Conservation (phyloP, 169 alveolate species). For the Plasmodium falciparum region DNA sequence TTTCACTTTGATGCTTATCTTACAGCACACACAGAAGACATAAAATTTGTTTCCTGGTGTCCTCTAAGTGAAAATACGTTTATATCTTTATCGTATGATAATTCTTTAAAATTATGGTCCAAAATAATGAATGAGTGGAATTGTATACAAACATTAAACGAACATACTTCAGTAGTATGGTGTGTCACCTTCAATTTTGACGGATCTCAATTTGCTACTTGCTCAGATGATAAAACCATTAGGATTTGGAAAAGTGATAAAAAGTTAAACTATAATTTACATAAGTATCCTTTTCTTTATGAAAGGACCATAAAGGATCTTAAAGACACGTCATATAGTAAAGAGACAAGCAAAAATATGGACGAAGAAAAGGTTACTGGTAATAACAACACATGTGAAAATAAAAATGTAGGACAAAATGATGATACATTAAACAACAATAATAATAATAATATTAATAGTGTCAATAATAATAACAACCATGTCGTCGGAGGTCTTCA, state of each 20-base stretch:
- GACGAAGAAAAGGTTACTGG: background rate
- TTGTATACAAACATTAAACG: conserved; percentile 82
- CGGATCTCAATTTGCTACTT: conserved; percentile 81
- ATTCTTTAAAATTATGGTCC: conserved; percentile 48
- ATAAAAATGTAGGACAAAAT: too few species aligned
- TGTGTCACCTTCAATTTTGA: conserved; percentile 80
- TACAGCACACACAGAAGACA: conserved; percentile 69
- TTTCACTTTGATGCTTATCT: conserved; percentile 53
- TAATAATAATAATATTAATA: background rate
- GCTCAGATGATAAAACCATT: conserved; percentile 80
- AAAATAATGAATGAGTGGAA: conserved; percentile 80
- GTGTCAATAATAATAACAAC: background rate
- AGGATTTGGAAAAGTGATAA: conserved; percentile 48
- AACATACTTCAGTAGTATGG: conserved; percentile 84
- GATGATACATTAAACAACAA: background rate
- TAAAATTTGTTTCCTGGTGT: conserved; percentile 59
- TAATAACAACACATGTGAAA: background rate
- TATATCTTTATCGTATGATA: conserved; percentile 75
- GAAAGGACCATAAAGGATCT: conserved; percentile 31
- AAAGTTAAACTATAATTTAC: conserved; percentile 17
- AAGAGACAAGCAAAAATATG: conserved; percentile 5
- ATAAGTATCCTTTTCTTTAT: conserved; percentile 68
- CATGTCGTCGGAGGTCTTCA: background rate
- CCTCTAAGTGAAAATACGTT: conserved; percentile 77
- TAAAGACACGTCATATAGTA: conserved; percentile 4